Base-by-base conservation (phyloP, 2,329 filamentous ascomycete genomes). In the Setomelanomma holmii region DNA sequence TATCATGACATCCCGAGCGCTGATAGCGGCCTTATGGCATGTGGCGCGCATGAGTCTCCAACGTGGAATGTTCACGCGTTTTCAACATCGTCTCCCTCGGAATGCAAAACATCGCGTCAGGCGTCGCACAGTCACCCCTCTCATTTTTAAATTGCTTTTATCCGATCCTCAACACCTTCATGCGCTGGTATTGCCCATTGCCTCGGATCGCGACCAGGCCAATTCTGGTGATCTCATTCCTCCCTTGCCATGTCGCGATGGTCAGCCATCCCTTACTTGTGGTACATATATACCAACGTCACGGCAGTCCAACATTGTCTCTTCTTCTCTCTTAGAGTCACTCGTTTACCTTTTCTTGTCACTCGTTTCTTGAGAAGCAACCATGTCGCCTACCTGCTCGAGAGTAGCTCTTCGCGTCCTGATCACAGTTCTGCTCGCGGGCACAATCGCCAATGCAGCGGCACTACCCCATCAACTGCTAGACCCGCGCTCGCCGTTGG, bases 241-340 rank as follows among this genome's bases (percentile, higher is more conserved):
- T 57, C 55, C 55, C 55, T 57, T 52, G 45, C 50, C 50, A 50
- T 34, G 42, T 41, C 23, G 40, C 48, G 50, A 51, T 51, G 24
- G 16, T 44, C 34, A 17, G 42, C 22, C 36, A 49, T 44, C 55
- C 55, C 55, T 57, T 57, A 46, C 50, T 45, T 49, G 36, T 40
- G 36, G 2, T 19, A 34, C 45, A 57, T 57, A 57, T 57, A 57
- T 51, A 57, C 55, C 47, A 53, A 46, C 41, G 24, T 35, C 22
- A 38, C 30, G 12, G 21, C 39, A 43, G 40, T 21, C 12, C 20
- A 21, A 12, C 41, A 22, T 21, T n/a, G n/a, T n/a, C n/a, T n/a
- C n/a, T 38, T 22, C 12, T 40, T 45, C 12, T 43, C 35, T 41
- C 22, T 47, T 24, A 35, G 23, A 44, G 40, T 49, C 30, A 39